These are phyloP conservation scores for Sequoiadendron giganteum DNA, from an alignment of 75 land plant genomes.

Conservation along the genomic window DNA sequence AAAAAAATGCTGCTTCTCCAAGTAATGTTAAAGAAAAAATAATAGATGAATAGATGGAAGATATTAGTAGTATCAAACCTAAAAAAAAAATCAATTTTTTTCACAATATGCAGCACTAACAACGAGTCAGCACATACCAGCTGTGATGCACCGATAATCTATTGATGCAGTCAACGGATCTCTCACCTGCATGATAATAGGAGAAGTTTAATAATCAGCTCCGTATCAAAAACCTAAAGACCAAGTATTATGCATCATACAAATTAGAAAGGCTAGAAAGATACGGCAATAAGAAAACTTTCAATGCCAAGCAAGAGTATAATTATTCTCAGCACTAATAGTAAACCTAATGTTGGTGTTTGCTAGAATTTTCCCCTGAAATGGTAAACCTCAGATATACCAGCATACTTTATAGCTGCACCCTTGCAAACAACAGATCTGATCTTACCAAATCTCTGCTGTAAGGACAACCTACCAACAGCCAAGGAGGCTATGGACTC, in stretches of 20 bases:
- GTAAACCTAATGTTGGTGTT: not conserved
- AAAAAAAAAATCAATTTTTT: not conserved
- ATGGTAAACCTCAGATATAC: too few relatives aligned
- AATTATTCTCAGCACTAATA: not conserved
- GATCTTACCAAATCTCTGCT: too few relatives aligned
- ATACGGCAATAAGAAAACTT: not conserved
- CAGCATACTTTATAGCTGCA: too few relatives aligned
- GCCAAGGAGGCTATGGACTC: too few relatives aligned
- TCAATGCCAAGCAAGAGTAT: not conserved
- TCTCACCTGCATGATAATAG: conserved; percentile 36
- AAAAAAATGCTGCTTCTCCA: not conserved
- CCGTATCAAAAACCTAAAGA: not conserved
- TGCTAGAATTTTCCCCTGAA: too few relatives aligned
- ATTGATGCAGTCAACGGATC: conserved; percentile 79
- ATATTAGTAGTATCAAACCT: not conserved
- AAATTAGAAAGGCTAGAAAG: not conserved
- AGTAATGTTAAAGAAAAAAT: not conserved
- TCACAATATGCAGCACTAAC: not conserved
- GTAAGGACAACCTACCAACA: too few relatives aligned
- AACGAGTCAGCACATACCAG: conserved; percentile 52
- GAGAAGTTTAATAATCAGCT: not conserved
- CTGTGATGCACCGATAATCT: conserved; percentile 73
- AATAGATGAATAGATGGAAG: not conserved
- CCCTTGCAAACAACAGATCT: too few relatives aligned
- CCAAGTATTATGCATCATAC: not conserved